Percentiles rank a stretch among this genome's conserved stretches.
phyloP scores from a whole-genome alignment of 179 eudicot genomes.

The Vitellaria paradoxa region DNA sequence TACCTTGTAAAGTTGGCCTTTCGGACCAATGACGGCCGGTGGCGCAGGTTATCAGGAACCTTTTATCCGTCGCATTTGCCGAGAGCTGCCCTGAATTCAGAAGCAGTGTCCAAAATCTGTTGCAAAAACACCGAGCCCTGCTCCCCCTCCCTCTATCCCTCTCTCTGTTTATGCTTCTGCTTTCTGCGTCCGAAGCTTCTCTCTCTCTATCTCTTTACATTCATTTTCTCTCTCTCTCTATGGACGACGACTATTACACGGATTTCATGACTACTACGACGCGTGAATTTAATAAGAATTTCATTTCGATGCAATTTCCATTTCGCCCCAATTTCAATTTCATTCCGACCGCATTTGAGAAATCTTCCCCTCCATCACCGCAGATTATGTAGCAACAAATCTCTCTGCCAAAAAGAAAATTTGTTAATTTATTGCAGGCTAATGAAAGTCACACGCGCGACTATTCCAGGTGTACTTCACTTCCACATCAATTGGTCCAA shows the following conservation, averaged over 20 bases:
- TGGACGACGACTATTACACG: constrained; percentile 25
- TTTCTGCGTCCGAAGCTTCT: not conserved
- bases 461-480: not conserved
- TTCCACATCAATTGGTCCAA: not conserved
- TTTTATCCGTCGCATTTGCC: constrained; percentile 25
- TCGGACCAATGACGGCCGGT: not conserved
- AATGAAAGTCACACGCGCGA: not conserved
- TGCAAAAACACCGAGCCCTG: constrained; percentile 20
- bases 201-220: not conserved
- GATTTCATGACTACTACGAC: constrained; percentile 53
- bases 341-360: constrained; percentile 83
- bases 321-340: constrained; percentile 48
- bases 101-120: not conserved
- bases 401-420: not conserved
- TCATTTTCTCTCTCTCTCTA: constrained; percentile 18
- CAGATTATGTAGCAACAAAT: constrained; percentile 28
- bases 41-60: constrained; percentile 16
- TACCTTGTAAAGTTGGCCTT: constrained; percentile 4
- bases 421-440: not conserved
- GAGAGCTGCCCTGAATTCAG: not conserved
- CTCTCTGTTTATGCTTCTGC: not conserved
- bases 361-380: constrained; percentile 46
- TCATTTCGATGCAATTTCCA: constrained; percentile 32
- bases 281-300: constrained; percentile 60
- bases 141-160: not conserved